Conservation (phyloP, 768 basidiomycete genomes). For the Boletales sp. region DNA sequence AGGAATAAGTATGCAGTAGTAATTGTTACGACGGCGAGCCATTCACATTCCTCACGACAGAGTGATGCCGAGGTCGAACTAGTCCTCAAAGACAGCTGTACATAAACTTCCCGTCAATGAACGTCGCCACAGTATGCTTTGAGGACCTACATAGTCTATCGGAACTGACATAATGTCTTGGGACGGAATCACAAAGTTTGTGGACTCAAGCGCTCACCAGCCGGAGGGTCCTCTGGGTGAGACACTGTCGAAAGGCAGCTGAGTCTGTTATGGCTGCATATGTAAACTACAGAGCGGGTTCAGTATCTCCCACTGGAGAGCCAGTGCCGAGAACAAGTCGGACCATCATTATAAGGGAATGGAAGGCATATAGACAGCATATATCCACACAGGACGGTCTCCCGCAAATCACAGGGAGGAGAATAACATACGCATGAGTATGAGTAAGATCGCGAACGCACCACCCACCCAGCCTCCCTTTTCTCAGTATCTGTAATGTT, state of each 20-base stretch:
- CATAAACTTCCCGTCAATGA: slow-evolving; percentile 65
- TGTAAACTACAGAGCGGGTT: slow-evolving; percentile 82
- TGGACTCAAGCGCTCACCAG: slow-evolving; percentile 50
- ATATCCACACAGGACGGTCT: slow-evolving; percentile 60
- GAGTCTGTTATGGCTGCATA: slow-evolving; percentile 72
- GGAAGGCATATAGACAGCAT: slow-evolving; percentile 82
- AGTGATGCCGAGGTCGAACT: not conserved
- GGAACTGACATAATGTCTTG: slow-evolving; percentile 75
- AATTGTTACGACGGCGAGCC: too few relatives aligned
- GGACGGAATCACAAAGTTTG: slow-evolving; percentile 83
- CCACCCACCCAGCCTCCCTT: slow-evolving; percentile 72
- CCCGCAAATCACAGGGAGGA: slow-evolving; percentile 62
- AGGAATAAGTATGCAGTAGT: too few relatives aligned
- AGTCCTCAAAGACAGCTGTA: slow-evolving; percentile 37
- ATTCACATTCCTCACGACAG: not conserved
- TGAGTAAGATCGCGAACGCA: slow-evolving; percentile 23
- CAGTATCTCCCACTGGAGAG: slow-evolving; percentile 80
- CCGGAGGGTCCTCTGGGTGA: slow-evolving; percentile 83
- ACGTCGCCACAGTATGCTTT: slow-evolving; percentile 67
- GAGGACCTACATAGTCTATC: slow-evolving; percentile 48
- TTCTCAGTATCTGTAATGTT: slow-evolving; percentile 74
- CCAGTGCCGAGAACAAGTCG: slow-evolving; percentile 82
- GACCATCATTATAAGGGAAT: slow-evolving; percentile 58
- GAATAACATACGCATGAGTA: slow-evolving; percentile 46
- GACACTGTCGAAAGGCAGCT: slow-evolving; percentile 61